A percentile compares a stretch with the other conserved stretches of the same genome.
Evolutionary conservation across 108 stramenopile species (phyloP).

Genomic region (Discostella pseudostelligera): DNA sequence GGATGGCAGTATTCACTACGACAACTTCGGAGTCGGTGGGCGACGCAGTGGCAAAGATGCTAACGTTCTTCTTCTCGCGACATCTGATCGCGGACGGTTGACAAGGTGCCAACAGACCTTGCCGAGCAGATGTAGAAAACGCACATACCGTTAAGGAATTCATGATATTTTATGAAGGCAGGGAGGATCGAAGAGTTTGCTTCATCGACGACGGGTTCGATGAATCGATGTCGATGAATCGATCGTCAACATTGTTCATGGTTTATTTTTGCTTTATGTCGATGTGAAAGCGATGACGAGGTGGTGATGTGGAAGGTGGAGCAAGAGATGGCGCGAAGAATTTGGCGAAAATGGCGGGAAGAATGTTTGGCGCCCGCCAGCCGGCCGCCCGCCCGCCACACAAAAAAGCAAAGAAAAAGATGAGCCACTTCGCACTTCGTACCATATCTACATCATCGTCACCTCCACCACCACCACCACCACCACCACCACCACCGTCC

Average conservation of each 20-base stretch:
- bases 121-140: conserved; percentile 2
- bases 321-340: no score
- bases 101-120: neutral
- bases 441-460: no score
- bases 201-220: no score
- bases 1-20: conserved; percentile 26
- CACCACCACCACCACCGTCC: neutral
- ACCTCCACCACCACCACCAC: neutral
- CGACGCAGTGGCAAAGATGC: conserved; percentile 2
- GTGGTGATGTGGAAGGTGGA: neutral
- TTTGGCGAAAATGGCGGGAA: no score
- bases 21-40: conserved; percentile 3
- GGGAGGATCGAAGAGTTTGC: neutral
- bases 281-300: no score
- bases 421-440: no score
- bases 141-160: neutral
- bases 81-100: neutral
- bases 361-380: no score
- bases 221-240: no score
- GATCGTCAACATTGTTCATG: no score
- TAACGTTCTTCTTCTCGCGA: neutral
- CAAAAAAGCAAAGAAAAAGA: no score
- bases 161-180: conserved; percentile 1
- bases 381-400: no score
- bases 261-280: no score